Base-by-base conservation (phyloP, 805 yeast genomes). In the Suhomyces kilbournensis region DNA sequence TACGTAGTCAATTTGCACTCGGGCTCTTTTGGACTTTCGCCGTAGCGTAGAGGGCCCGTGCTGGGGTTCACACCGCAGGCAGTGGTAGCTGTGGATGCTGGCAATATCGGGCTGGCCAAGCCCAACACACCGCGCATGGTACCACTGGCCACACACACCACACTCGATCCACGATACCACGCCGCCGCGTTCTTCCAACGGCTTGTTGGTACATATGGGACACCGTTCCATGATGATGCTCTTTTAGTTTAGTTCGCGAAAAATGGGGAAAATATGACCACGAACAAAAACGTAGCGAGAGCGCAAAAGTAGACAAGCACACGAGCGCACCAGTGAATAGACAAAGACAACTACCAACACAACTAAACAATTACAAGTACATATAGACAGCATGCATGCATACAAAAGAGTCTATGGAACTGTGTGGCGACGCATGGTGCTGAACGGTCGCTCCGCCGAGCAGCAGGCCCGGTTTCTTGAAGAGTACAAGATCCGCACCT, bases 1-100 rank as follows among this genome's bases (percentile, higher is more conserved):
- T 8, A 82, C 84, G 62, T 90, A 90, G 63, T 90, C 96, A 44
- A 91, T 79, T 49, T 76, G 75, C n/a, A 73, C 68, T 42, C 74
- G 70, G 14, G 77, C 69, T 20, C 97, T 70, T 43, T 77, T 72
- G 52, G 89, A 84, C 38, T 74, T 74, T 39, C 92, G 69, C 51
- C 75, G 79, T 48, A 64, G 62, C 14, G 75, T 62, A 4, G 85
- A 75, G 0, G 83, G 80, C 0, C 90, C 90, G 48, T 75, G 64
- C 17, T 57, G 56, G 10, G 53, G 52, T 4, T 57, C 61, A 62
- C 92, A 88, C 1, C 59, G 51, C 0, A 62, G 60, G 60, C 94
- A 88, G 59, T 85, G 89, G 64, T 72, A 88, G 47, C 71, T 65
- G 34, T 71, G 67, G 12, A 84, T 70, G 10, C 63, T 59, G 17